Base-by-base conservation (phyloP, 1,284 basidiomycete species). In the Ceratobasidium sp. region DNA sequence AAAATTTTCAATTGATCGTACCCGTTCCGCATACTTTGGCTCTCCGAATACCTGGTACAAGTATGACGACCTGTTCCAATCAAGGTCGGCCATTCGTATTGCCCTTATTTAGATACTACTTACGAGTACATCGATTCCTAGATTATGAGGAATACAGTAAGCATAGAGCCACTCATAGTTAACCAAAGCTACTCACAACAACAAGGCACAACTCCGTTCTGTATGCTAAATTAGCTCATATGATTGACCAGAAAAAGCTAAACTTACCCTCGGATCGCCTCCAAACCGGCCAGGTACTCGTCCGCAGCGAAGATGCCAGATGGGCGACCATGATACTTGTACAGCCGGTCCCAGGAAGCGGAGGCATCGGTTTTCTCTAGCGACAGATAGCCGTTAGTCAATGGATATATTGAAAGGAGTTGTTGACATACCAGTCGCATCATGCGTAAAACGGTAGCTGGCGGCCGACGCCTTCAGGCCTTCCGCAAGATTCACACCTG, bases 121-220 rank as follows among this genome's bases (percentile, higher is more conserved):
- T 80, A 90, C 87, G 89, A 90, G 82, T 89, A 90, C 88, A 90
- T 90, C 3, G 89, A 89, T 86, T 90, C 89, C 88, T 89, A 73
- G 12, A 71, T 75, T 10, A 62, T 40, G n/a, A n/a, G n/a, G n/a
- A 48, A 5, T 20, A 0, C 6, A n/a, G n/a, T 20, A 7, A 13
- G 66, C 7, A 77, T 66, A 42, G 20, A 50, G 26, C 12, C 20
- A 12, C 12, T 28, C 3, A 17, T 20, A 15, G 3, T 3, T 3
- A 5, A 5, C n/a, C 1, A n/a, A 1, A 4, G 3, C 42, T 46
- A 85, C 88, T 54, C 82, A 89, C 89, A 79, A 91, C 90, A 10
- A 90, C 89, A 15, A 90, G 82, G 80, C 90, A 91, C 3, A 90
- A 84, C 79, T 91, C 90, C 0, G 89, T 89, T 59, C 89, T 84